These are phyloP conservation scores for Calocera viscosa DNA, from an alignment of 768 basidiomycete species.

Conservation along the genomic window DNA sequence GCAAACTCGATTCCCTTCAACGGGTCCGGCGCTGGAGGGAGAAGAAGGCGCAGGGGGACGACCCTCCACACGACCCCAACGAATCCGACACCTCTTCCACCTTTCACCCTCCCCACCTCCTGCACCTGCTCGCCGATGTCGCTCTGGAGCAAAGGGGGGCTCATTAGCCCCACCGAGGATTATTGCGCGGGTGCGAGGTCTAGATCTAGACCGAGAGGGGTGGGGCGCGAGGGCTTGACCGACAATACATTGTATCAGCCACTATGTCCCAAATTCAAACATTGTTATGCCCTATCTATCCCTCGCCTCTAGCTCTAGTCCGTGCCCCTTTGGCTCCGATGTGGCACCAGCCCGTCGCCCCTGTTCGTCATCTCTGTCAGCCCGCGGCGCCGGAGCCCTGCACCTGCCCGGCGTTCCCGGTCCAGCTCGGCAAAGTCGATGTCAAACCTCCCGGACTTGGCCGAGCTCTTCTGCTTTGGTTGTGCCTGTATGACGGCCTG, in stretches of 20 bases:
- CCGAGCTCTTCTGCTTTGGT: background rate
- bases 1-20: background rate
- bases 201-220: background rate
- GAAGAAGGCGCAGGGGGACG: background rate
- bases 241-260: no score
- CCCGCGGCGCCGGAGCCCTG: background rate
- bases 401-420: background rate
- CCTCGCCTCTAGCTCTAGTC: no score
- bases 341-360: background rate
- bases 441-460: background rate
- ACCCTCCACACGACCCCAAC: background rate
- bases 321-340: background rate
- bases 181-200: background rate
- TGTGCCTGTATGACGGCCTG: background rate
- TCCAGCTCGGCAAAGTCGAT: background rate
- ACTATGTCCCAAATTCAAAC: no score
- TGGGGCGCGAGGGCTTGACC: no score
- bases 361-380: background rate
- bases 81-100: background rate
- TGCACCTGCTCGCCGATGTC: background rate
- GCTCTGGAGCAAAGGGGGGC: background rate
- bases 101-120: background rate
- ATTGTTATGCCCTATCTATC: no score
- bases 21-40: background rate
- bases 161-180: background rate